Base-by-base conservation (phyloP, 495 filamentous ascomycete genomes). In the Penicillium malachiteum region DNA sequence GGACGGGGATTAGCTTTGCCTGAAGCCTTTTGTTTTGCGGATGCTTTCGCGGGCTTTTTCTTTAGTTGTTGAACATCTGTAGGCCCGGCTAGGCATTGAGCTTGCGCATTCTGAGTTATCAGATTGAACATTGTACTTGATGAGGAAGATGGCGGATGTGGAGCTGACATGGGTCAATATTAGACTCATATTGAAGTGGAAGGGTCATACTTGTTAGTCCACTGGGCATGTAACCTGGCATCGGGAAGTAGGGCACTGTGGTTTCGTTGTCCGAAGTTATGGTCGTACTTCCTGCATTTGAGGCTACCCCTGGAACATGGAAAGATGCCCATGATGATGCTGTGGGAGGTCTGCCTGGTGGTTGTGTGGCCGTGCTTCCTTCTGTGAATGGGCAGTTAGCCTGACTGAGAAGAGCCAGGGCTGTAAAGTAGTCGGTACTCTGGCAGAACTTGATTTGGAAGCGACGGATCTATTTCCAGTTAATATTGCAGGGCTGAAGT, bases 361-460 rank as follows among this genome's bases (percentile, higher is more conserved):
- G 47, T 37, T 55, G 71, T 12, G 43, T 16, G 5, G 59, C 55
- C 26, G 51, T 33, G 17, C 58, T 68, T 18, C 73, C 66, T 42
- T 78, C 76, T 7, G 69, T 71, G 39, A 77, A 65, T 13, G 69
- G 72, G 48, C 74, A 77, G 18, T 73, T 71, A 40, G 72, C 68
- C 9, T 72, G 63, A 35, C 72, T 70, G 1, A 78, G 58, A 13
- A 74, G 62, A 8, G 67, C 55, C n/a, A 78, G 59, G 1, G 64
- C 65, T 7, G 65, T 65, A 32, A 71, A 72, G 55, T 71, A 78
- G 49, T 78, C 74, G 7, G 59, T 46, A 48, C 14, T 73, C 66
- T 4, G 63, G 1, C 52, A 60, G 49, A 78, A 77, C 46, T 75
- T 77, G 56, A 78, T 60, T 46, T 78, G 76, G 14, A 78, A 75